Base-by-base conservation (phyloP, 2,329 filamentous ascomycete species). In the Aspergillus fumigatiaffinis region DNA sequence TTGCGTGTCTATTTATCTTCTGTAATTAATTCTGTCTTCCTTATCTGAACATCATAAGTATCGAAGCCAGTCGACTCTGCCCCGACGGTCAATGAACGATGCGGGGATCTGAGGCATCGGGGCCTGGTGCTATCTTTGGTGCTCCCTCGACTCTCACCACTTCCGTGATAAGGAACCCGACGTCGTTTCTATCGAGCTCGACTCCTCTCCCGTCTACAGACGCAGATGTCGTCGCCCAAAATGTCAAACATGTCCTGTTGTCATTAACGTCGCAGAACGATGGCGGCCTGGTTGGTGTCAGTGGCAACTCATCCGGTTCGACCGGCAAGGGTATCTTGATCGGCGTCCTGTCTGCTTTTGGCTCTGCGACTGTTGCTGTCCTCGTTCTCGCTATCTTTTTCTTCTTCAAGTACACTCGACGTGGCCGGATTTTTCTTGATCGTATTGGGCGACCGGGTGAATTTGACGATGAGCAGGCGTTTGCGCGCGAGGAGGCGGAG, bases 381-480 rank as follows among this genome's bases (percentile, higher is more conserved):
- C 74, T 95, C 61, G 81, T 95, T 57, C 87, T 93, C 66, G 81
- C 89, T 54, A 79, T 94, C 70, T 86, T 97, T 72, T 97, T 96
- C 76, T 94, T 97, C 79, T 94, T 97, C 76, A 86, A 90, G 77
- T 95, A 95, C 74, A 97, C 93, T 41, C 85, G 83, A 54, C 88
- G 88, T 52, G 93, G 93, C 47, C 86, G 93, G 66, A 97, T 99
- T 70, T 85, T 97, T 62, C 84, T 99, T 65, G 94, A 99, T 78
- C 87, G 93, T 63, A 88, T 99, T 73, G 92, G 92, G 49, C 84
- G 93, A 59, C 94, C 94, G 0, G 94, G 94, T 67, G 94, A 97
- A 77, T 99, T 92, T 74, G 94, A 99, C 73, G 94, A 99, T 77
- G 94, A 97, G 75, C 93, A 97, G 77, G 90, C 91, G 10, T 97